A percentile compares a stretch with the other conserved stretches of the same genome.
phyloP scores from a whole-genome alignment of 2,329 filamentous ascomycete genomes.

The Coniochaeta ligniaria region DNA sequence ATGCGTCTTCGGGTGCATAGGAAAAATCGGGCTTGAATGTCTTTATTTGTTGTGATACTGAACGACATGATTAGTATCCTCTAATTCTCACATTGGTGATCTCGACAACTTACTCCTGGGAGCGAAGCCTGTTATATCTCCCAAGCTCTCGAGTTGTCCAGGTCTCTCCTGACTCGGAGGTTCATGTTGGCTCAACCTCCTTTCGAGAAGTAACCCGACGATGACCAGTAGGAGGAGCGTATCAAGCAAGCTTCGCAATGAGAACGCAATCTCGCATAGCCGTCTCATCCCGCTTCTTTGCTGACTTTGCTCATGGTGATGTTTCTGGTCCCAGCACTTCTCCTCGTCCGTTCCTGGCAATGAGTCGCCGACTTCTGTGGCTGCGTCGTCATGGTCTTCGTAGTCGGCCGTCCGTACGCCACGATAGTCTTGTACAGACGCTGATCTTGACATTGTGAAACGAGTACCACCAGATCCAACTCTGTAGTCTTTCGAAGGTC shows the following conservation, averaged over 20 bases:
- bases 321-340: not conserved
- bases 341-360: not conserved
- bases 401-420: not conserved
- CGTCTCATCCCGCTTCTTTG: not conserved
- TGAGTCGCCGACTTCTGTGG: not conserved
- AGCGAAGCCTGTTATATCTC: slow-evolving; percentile 32
- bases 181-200: slow-evolving; percentile 9
- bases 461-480: not conserved
- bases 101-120: slow-evolving; percentile 22
- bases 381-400: not conserved
- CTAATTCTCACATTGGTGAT: not conserved
- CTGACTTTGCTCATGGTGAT: not conserved
- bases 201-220: slow-evolving; percentile 25
- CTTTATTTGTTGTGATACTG: slow-evolving; percentile 30
- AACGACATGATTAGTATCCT: not conserved
- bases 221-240: slow-evolving; percentile 25
- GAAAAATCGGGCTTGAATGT: slow-evolving; percentile 26
- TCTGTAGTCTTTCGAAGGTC: not conserved
- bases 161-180: slow-evolving; percentile 3
- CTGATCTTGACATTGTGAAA: not conserved
- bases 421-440: not conserved
- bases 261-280: not conserved
- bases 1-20: slow-evolving; percentile 29
- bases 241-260: slow-evolving; percentile 22
- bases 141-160: slow-evolving; percentile 22